phyloP scores from a whole-genome alignment of 2,329 filamentous ascomycete genomes.

The Leptoxyphium fumago region DNA sequence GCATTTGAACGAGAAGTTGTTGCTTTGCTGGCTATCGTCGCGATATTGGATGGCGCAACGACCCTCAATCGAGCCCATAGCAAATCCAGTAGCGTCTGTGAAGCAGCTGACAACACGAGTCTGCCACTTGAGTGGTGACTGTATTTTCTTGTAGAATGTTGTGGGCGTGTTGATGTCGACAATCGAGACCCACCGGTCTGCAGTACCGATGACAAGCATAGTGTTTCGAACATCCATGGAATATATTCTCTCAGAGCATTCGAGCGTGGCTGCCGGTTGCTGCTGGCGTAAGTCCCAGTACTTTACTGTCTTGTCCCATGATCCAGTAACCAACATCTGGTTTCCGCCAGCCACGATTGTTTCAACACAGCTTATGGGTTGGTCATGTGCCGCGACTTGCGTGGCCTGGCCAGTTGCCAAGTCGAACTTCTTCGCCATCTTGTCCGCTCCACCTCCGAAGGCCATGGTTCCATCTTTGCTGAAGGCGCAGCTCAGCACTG shows the following conservation, averaged over 20 bases:
- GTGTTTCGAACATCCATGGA: conserved; percentile 73
- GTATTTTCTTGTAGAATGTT: conserved; percentile 89
- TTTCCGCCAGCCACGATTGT: conserved; percentile 44
- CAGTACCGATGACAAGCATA: conserved; percentile 79
- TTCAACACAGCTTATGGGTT: conserved; percentile 64
- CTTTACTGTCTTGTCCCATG: conserved; percentile 81
- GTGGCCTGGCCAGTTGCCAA: conserved; percentile 35
- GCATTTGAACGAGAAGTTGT: conserved; percentile 99
- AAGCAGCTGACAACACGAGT: conserved; percentile 93
- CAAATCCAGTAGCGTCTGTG: conserved; percentile 78
- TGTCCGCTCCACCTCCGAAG: conserved; percentile 78
- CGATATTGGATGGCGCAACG: conserved; percentile 97
- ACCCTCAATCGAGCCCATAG: conserved; percentile 90
- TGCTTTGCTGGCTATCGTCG: conserved; percentile 71
- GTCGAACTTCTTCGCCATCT: conserved; percentile 78
- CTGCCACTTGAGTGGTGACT: conserved; percentile 97
- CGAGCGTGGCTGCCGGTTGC: conserved; percentile 49
- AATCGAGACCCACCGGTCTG: conserved; percentile 91
- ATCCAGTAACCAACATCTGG: conserved; percentile 80
- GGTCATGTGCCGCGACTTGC: conserved; percentile 73
- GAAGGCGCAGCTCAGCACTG: conserved; percentile 75
- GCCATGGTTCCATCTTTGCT: conserved; percentile 88
- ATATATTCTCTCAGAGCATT: conserved; percentile 68
- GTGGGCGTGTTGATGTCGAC: conserved; percentile 77
- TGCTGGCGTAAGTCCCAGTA: conserved; percentile 69